Evolutionary conservation across 495 filamentous ascomycete genomes (phyloP).

Genomic region (Evansstolkia leycettana): DNA sequence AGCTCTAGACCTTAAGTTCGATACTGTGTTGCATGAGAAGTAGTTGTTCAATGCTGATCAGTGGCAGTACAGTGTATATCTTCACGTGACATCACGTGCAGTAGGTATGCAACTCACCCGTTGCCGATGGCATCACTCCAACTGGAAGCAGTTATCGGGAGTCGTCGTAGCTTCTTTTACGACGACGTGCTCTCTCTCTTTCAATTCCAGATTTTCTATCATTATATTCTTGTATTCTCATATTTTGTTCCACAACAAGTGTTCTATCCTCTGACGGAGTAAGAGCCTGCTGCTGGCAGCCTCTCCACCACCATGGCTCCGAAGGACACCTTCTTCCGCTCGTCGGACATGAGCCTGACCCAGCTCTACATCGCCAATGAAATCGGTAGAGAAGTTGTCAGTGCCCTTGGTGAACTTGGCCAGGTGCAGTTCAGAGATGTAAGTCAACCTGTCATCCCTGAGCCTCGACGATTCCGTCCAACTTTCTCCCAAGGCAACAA

Average conservation of each 20-base stretch:
- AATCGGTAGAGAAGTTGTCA: constrained; percentile 94
- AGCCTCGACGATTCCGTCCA: no score
- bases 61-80: no score
- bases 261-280: background rate
- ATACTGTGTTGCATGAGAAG: no score
- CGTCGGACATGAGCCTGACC: constrained; percentile 99
- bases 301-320: constrained; percentile 33
- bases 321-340: constrained; percentile 95
- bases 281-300: constrained; percentile 17
- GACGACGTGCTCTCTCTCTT: background rate
- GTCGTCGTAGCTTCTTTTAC: background rate
- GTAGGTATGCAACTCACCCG: no score
- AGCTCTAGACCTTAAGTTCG: no score
- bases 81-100: constrained; percentile 11
- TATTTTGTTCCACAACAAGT: background rate
- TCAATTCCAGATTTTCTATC: background rate
- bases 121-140: no score
- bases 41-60: no score
- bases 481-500: background rate
- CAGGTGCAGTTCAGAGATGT: constrained; percentile 96
- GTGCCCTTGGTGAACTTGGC: constrained; percentile 89
- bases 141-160: no score
- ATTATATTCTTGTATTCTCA: background rate
- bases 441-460: constrained; percentile 19
- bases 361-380: constrained; percentile 98